A percentile compares a stretch with the other conserved stretches of the same genome.
Evolutionary conservation across 768 basidiomycete genomes (phyloP).

Genomic region (Panaeolus papilionaceus): DNA sequence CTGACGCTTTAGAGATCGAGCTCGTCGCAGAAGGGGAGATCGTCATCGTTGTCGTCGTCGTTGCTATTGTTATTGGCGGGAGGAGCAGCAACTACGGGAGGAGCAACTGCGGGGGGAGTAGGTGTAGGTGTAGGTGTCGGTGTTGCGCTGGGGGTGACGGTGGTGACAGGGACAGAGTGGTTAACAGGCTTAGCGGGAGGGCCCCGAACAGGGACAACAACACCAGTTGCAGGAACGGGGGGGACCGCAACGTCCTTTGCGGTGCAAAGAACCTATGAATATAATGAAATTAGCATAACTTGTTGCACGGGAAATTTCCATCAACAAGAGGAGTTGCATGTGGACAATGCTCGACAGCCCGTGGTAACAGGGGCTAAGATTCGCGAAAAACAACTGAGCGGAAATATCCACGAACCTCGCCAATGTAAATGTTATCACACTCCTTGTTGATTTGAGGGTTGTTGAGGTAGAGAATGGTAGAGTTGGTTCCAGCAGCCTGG

Average conservation of each 20-base stretch:
- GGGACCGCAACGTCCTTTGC: conserved; percentile 31
- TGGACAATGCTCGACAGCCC: neutral
- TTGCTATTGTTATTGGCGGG: conserved; percentile 1
- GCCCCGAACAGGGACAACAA: conserved; percentile 24
- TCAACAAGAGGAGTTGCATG: conserved; percentile 3
- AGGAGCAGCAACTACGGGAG: conserved; percentile 7
- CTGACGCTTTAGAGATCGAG: conserved; percentile 2
- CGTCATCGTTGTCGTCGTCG: conserved; percentile 18
- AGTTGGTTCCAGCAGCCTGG: conserved; percentile 44
- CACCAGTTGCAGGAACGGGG: conserved; percentile 30
- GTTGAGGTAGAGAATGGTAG: conserved; percentile 57
- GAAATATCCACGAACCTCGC: conserved; percentile 50
- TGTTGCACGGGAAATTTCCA: conserved; percentile 1
- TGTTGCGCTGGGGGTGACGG: conserved; percentile 9
- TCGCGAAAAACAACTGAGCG: neutral
- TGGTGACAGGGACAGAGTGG: conserved; percentile 18
- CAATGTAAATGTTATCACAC: conserved; percentile 63
- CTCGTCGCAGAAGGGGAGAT: conserved; percentile 16
- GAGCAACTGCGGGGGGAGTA: neutral
- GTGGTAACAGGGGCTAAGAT: neutral
- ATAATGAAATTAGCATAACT: neutral
- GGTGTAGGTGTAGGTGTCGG: conserved; percentile 4
- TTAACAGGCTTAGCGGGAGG: conserved; percentile 20
- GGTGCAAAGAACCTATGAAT: conserved; percentile 34
- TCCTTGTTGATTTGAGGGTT: conserved; percentile 65